Percentiles rank a stretch among this genome's conserved stretches.
Conservation (phyloP, 805 yeast genomes). For the Priceomyces carsonii region DNA sequence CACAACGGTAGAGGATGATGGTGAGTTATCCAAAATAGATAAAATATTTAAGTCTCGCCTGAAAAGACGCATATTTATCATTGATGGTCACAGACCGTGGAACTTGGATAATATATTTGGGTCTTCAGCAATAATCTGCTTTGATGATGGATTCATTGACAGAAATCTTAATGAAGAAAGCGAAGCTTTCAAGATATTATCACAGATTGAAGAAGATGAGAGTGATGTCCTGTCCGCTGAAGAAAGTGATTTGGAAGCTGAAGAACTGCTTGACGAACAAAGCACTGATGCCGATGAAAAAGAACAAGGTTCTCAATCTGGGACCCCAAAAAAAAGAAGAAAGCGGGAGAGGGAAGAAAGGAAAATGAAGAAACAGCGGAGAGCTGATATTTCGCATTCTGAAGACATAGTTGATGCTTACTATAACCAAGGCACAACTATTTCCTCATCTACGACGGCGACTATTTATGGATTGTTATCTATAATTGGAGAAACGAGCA, state of each 20-base stretch:
- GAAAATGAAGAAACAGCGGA: constrained; percentile 39
- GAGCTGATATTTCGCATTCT: constrained; percentile 40
- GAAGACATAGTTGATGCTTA: constrained; percentile 69
- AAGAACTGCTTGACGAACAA: constrained; percentile 18
- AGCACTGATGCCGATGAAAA: constrained; percentile 20
- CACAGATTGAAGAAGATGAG: constrained; percentile 41
- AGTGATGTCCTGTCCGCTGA: constrained; percentile 28
- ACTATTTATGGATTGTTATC: constrained; percentile 80
- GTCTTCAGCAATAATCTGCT: constrained; percentile 70
- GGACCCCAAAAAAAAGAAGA: constrained; percentile 23
- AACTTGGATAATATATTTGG: constrained; percentile 91
- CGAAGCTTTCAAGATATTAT: constrained; percentile 59
- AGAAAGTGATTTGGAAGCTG: constrained; percentile 31
- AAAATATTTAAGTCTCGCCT: constrained; percentile 20
- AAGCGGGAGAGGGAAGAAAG: constrained; percentile 26
- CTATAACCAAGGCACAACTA: constrained; percentile 80
- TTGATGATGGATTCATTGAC: constrained; percentile 83
- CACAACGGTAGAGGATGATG: constrained; percentile 17
- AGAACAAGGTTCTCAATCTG: constrained; percentile 15
- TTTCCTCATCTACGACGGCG: constrained; percentile 72
- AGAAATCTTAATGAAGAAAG: constrained; percentile 56
- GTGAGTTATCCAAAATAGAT: constrained; percentile 14
- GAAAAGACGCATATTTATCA: constrained; percentile 67
- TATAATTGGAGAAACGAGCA: constrained; percentile 76
- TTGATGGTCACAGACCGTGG: constrained; percentile 97